Conservation (phyloP, 768 basidiomycete species). For the Glaciozyma antarctica region DNA sequence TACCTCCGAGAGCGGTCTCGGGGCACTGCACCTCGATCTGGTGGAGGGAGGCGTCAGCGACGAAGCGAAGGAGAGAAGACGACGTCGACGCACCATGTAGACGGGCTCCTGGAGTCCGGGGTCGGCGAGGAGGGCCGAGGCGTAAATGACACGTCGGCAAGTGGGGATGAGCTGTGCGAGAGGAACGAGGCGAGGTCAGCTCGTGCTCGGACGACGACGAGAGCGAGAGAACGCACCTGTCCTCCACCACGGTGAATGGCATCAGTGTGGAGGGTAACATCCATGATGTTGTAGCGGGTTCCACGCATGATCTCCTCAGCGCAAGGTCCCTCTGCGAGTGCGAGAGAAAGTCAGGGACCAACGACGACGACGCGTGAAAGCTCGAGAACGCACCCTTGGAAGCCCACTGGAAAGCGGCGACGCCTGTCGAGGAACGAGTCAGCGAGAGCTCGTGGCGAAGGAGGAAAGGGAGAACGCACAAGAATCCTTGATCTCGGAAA, state of each 20-base stretch:
- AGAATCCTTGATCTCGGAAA: slow-evolving; percentile 99
- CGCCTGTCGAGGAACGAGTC: slow-evolving; percentile 33
- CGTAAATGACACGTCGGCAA: slow-evolving; percentile 90
- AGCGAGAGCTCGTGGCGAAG: not conserved
- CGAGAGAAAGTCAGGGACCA: not conserved
- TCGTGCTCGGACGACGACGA: too few relatives aligned
- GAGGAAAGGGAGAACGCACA: slow-evolving; percentile 42
- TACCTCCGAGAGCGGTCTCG: slow-evolving; percentile 92
- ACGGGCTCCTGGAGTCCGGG: slow-evolving; percentile 93
- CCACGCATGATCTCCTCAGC: slow-evolving; percentile 99
- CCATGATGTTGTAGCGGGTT: slow-evolving; percentile 81
- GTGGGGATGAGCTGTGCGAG: slow-evolving; percentile 74
- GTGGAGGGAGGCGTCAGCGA: slow-evolving; percentile 45
- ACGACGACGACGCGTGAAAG: not conserved
- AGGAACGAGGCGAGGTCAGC: not conserved
- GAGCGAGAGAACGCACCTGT: slow-evolving; percentile 38
- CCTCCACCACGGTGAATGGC: slow-evolving; percentile 99
- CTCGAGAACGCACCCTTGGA: slow-evolving; percentile 70
- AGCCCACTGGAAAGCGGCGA: slow-evolving; percentile 99
- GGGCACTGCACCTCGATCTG: slow-evolving; percentile 85
- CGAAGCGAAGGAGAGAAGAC: not conserved
- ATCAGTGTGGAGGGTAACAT: slow-evolving; percentile 69
- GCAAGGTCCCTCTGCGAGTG: slow-evolving; percentile 47
- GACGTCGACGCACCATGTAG: slow-evolving; percentile 48
- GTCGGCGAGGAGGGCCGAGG: slow-evolving; percentile 80